A percentile compares a stretch with the other conserved stretches of the same genome.
Conservation (phyloP, 2,329 filamentous ascomycete genomes). For the Paraconiothyrium brasiliense region DNA sequence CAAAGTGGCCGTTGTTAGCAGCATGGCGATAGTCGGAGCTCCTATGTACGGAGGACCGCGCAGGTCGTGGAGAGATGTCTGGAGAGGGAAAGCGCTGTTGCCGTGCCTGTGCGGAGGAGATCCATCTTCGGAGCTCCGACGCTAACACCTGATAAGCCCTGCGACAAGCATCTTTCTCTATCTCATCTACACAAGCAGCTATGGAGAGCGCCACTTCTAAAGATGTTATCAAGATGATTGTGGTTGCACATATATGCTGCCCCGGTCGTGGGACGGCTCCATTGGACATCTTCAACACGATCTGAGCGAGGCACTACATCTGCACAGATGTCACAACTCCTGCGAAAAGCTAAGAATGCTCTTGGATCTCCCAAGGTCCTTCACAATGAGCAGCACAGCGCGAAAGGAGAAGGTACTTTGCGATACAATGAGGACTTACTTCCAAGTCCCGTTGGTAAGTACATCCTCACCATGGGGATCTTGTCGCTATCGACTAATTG, state of each 20-base stretch:
- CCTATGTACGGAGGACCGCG: not conserved
- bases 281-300: not conserved
- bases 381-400: constrained; percentile 18
- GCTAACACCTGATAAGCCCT: constrained; percentile 13
- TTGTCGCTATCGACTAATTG: not conserved
- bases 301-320: not conserved
- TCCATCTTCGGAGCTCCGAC: constrained; percentile 11
- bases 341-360: not conserved
- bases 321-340: not conserved
- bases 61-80: not conserved
- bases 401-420: constrained; percentile 19
- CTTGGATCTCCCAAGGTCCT: not conserved
- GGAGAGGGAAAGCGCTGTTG: not conserved
- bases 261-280: not conserved
- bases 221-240: constrained; percentile 9
- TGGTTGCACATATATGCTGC: constrained; percentile 3
- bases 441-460: constrained; percentile 25
- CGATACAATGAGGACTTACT: constrained; percentile 31
- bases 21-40: not conserved
- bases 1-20: not conserved
- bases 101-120: not conserved
- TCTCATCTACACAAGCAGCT: constrained; percentile 40
- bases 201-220: constrained; percentile 6
- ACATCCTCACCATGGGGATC: not conserved
- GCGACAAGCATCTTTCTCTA: constrained; percentile 6